A percentile compares a stretch with the other conserved stretches of the same genome.
Evolutionary conservation across 345 rosid genomes (phyloP).

Genomic region (Syzygium oleosum): DNA sequence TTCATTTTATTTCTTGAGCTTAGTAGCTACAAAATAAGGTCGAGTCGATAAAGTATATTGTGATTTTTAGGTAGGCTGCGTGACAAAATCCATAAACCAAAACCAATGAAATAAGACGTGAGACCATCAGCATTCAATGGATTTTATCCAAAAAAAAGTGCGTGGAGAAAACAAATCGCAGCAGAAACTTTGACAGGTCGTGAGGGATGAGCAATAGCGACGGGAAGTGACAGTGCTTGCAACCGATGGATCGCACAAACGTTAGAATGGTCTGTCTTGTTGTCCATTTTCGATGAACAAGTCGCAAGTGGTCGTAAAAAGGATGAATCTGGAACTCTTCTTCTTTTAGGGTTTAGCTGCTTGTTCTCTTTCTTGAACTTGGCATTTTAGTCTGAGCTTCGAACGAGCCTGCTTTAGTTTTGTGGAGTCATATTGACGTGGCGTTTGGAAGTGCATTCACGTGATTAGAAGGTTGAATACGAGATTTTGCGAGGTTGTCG

Average conservation of each 20-base stretch:
- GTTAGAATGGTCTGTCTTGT: neutral
- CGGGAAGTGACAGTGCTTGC: neutral
- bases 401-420: too few relatives aligned
- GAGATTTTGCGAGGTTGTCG: too few relatives aligned
- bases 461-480: too few relatives aligned
- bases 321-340: neutral
- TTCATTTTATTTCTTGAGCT: neutral
- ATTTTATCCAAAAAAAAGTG: neutral
- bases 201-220: neutral
- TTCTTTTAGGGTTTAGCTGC: too few relatives aligned
- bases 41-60: neutral
- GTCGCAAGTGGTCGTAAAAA: neutral
- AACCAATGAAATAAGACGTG: neutral
- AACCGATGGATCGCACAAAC: neutral
- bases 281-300: neutral
- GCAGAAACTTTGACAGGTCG: neutral
- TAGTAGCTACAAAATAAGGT: neutral
- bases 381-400: too few relatives aligned
- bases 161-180: neutral
- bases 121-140: neutral
- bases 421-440: too few relatives aligned
- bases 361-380: too few relatives aligned
- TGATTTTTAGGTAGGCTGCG: neutral
- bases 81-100: neutral
- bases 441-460: too few relatives aligned